These are phyloP conservation scores for Friedmanniomyces endolithicus DNA, from an alignment of 495 filamentous ascomycete species.

Conservation along the genomic window DNA sequence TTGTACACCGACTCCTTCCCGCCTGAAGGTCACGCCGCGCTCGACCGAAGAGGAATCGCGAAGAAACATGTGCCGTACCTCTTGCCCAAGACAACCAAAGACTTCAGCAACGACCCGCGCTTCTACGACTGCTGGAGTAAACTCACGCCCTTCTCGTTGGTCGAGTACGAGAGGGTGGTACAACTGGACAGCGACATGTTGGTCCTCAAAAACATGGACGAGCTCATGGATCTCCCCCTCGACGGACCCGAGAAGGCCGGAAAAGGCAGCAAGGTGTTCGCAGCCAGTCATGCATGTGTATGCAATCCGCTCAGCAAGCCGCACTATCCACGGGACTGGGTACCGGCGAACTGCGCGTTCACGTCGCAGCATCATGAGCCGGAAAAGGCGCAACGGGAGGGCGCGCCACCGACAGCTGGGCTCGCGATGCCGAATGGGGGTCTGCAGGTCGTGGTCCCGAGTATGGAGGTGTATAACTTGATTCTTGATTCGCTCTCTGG, in stretches of 20 bases:
- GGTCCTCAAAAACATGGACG: slow-evolving; percentile 67
- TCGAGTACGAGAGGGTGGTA: slow-evolving; percentile 59
- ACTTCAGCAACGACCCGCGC: slow-evolving; percentile 52
- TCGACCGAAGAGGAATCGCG: slow-evolving; percentile 50
- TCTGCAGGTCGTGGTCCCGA: slow-evolving; percentile 59
- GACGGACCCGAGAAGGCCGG: slow-evolving; percentile 42
- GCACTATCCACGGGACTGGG: slow-evolving; percentile 67
- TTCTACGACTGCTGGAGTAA: slow-evolving; percentile 83
- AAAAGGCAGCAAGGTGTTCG: slow-evolving; percentile 51
- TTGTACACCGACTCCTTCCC: slow-evolving; percentile 65
- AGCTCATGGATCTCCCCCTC: slow-evolving; percentile 63
- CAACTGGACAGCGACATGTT: slow-evolving; percentile 82
- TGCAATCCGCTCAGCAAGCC: slow-evolving; percentile 65
- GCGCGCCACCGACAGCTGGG: slow-evolving; percentile 39
- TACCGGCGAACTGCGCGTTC: slow-evolving; percentile 62
- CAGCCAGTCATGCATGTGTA: slow-evolving; percentile 62
- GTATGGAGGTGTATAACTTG: slow-evolving; percentile 38
- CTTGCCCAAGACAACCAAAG: slow-evolving; percentile 43
- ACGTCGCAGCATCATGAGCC: slow-evolving; percentile 53
- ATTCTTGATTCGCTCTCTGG: slow-evolving; percentile 41
- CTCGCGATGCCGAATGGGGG: slow-evolving; percentile 63
- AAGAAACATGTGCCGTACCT: slow-evolving; percentile 51
- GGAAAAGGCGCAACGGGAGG: slow-evolving; percentile 43
- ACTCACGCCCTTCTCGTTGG: slow-evolving; percentile 59
- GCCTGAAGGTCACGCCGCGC: slow-evolving; percentile 46